phyloP scores from a whole-genome alignment of 2,329 filamentous ascomycete species.

The Cercospora brassicicola region DNA sequence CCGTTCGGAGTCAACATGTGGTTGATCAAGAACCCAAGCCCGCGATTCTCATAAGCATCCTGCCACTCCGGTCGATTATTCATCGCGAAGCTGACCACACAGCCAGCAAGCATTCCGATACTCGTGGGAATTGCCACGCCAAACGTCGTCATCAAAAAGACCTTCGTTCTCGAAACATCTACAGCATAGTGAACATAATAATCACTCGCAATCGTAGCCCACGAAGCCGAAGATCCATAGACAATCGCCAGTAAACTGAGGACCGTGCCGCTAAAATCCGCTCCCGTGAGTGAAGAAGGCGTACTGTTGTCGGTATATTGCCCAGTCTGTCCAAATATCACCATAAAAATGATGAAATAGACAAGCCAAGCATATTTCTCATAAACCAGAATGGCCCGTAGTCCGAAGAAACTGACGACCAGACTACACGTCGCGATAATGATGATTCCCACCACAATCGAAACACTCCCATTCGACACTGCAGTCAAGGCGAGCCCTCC shows the following conservation, averaged over 20 bases:
- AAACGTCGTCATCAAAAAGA: constrained; percentile 46
- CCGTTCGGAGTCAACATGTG: constrained; percentile 49
- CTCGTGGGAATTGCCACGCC: constrained; percentile 46
- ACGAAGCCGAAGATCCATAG: constrained; percentile 44
- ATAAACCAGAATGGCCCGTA: constrained; percentile 49
- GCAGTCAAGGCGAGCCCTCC: constrained; percentile 46
- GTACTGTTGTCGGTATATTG: constrained; percentile 45
- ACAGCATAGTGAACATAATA: constrained; percentile 49
- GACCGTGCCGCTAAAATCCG: constrained; percentile 32
- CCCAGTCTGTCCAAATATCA: constrained; percentile 52
- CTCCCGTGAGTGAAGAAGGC: constrained; percentile 34
- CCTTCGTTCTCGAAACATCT: constrained; percentile 42
- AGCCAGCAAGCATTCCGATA: constrained; percentile 50
- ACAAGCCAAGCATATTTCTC: constrained; percentile 54
- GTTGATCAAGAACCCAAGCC: constrained; percentile 51
- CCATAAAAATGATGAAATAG: constrained; percentile 50
- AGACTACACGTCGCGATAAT: constrained; percentile 45
- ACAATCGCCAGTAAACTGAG: constrained; percentile 40
- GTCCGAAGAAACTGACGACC: constrained; percentile 44
- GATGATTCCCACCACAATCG: constrained; percentile 47
- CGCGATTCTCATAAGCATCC: constrained; percentile 45
- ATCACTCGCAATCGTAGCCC: constrained; percentile 46
- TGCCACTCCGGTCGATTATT: constrained; percentile 46
- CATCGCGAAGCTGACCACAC: constrained; percentile 38
- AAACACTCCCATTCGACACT: constrained; percentile 46